Evolutionary conservation across 768 basidiomycete genomes (phyloP), one percentile per base, ranked within the genome.

Genomic region (Lactarius evosmus): DNA sequence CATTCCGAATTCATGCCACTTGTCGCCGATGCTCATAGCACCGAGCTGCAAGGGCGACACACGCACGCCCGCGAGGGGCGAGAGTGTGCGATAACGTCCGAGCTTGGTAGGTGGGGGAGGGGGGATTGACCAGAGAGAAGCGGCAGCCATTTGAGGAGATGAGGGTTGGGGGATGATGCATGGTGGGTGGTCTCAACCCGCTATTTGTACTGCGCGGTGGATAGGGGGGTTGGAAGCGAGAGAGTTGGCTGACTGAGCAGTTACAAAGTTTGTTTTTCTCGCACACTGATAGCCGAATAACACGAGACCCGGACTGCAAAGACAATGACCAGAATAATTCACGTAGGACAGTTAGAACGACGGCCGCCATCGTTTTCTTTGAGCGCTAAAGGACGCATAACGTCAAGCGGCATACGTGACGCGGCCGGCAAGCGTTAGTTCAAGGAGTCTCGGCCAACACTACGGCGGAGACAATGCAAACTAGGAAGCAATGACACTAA

Each of bases 41-140:
- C 82, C 81, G 30, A 83, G 77, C 33, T 74, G 73, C 22, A 83
- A 69, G 0, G 82, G 81, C 2, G 82, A 83, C 17, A 83, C 82
- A 50, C 76, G 77, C 30, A 83, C 71, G 9, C 79, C 79, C 1
- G 81, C 78, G 11, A 66, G 49, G 7, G 78, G 76, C 0, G 78
- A 75, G 17, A 82, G 71, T 16, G 68, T 66, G n/a, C 80, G 77
- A 68, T 80, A 77, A 30, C 68, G 65, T 4, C 69, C 77, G 16
- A 77, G 76, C 46, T 56, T 65, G 16, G 63, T 54, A 9, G 25
- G 29, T 2, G 58, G 63, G 6, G 11, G 63, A 14, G 63, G 46
- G 12, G 58, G 46, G 2, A 2, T 8, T 2, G 52, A 19, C 52
- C 52, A 46, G n/a, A 41, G n/a, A 6, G 50, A 27, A 16, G 51